These are phyloP conservation scores for Medicago truncatula DNA, from an alignment of 306 rosid species.

Conservation along the genomic window DNA sequence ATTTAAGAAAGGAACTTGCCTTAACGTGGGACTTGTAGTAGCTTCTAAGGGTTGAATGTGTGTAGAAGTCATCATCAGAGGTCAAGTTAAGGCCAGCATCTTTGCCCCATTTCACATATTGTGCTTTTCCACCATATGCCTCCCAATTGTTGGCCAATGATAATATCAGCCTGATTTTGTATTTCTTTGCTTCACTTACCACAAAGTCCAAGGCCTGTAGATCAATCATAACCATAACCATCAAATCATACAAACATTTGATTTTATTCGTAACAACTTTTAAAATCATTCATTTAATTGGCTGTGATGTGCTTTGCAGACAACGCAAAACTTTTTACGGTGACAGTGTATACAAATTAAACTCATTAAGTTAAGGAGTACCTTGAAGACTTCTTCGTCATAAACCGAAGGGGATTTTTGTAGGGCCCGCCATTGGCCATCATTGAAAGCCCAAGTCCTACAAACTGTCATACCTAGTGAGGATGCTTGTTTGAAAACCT, in stretches of 20 bases:
- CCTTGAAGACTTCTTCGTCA: constrained; percentile 94
- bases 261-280: background rate
- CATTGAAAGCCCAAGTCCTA: constrained; percentile 96
- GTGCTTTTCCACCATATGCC: constrained; percentile 94
- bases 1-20: constrained; percentile 55
- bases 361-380: background rate
- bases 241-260: background rate
- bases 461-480: constrained; percentile 85
- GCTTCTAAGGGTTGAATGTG: constrained; percentile 78
- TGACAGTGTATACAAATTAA: background rate
- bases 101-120: constrained; percentile 93
- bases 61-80: constrained; percentile 84
- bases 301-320: background rate
- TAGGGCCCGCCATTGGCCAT: constrained; percentile 94
- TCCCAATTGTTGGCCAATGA: constrained; percentile 93
- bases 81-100: constrained; percentile 83
- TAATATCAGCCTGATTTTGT: constrained; percentile 82
- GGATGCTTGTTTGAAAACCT: constrained; percentile 76
- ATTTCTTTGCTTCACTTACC: constrained; percentile 87
- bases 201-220: constrained; percentile 88
- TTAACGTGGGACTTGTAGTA: constrained; percentile 89
- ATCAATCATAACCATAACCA: background rate
- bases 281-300: background rate
- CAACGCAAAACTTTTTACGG: background rate
- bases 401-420: constrained; percentile 86